Evolutionary conservation across 176 grass and related monocot genomes (phyloP), one percentile per base, ranked within the genome.

Genomic region (Lolium multiflorum): DNA sequence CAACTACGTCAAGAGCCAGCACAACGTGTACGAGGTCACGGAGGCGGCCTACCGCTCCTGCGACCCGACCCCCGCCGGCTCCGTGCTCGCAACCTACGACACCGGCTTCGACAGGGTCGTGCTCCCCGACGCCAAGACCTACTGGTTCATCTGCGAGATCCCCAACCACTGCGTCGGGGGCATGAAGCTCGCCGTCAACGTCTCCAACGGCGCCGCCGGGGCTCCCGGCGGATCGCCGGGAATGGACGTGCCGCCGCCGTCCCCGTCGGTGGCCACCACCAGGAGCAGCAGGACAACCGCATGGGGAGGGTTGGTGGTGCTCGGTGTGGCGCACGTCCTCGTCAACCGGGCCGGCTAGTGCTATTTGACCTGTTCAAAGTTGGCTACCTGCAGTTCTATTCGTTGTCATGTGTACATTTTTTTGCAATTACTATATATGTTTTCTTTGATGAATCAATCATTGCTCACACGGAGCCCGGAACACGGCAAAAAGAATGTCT

Each of bases 81-180:
- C 83, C 89, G 86, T 89, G 79, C 15, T 50, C 3, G 54, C 11
- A 16, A 89, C 0, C 37, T 84, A 94, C 80, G 25, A 11, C 76
- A 91, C 16, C 63, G 92, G 92, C 70, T 22, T 22, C 61, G 86
- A 94, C 86, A 87, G 9, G 51, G 48, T 94, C 28, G 31, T 57
- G 15, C 89, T 94, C 39, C 48, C 44, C 1, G 89, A 87, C 61
- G 24, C 61, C 56, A 71, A 46, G 79, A 49, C 5, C 6, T 91
- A 89, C 83, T 94, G 86, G 79, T 94, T 94, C 83, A 87, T 94
- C 66, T 94, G 92, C 89, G n/a, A 67, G 16, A 0, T 89, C 61
- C 54, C 46, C 24, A 76, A 56, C 15, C 92, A 94, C 79, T 94
- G 92, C 80, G 14, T 46, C 2, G 89, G 80, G 4, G 89, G 92